Base-by-base conservation (phyloP, 2,329 filamentous ascomycete species). In the Trichothecium sympodiale region DNA sequence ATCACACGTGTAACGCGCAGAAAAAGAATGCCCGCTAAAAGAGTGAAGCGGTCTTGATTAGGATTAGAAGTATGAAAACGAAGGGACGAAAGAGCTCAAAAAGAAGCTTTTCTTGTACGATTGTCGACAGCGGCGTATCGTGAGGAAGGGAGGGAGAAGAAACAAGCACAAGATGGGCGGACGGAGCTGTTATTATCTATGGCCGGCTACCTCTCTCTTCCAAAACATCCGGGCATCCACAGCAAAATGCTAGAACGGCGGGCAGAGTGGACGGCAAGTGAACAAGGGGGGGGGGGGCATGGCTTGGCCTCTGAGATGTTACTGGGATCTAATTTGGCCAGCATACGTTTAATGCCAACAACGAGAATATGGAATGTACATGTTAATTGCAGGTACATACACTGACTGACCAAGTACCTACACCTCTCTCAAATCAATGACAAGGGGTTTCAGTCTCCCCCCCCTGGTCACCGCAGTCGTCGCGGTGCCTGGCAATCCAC, bases 21-120 rank as follows among this genome's bases (percentile, higher is more conserved):
- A 43, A 54, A 81, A 82, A 63, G 78, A 83, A 67, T 77, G 80
- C 74, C 83, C 82, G 83, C 83, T 87, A 65, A 88, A 86, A 60
- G 83, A 85, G 77, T 85, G 81, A 84, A 84, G 80, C 80, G 79
- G 79, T 80, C 10, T 25, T n/a, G 48, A 53, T 61, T 67, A 55
- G 49, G 50, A 43, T 47, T 44, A 43, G 53, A 44, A 48, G 51
- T 55, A 54, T 56, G 50, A 51, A 58, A 66, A 65, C 56, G 57
- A 65, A 62, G 63, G 54, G 62, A 64, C 60, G 65, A 69, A 67
- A 68, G 63, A 60, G 52, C 59, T 49, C 48, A 41, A 43, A 44
- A 55, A 52, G 53, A 55, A 59, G 59, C 60, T 62, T 59, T 61
- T 58, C 61, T 65, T 61, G n/a, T 64, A 65, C 61, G 63, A 66